Evolutionary conservation across 2,329 filamentous ascomycete species (phyloP).

Genomic region (Cordyceps cateniannulata): DNA sequence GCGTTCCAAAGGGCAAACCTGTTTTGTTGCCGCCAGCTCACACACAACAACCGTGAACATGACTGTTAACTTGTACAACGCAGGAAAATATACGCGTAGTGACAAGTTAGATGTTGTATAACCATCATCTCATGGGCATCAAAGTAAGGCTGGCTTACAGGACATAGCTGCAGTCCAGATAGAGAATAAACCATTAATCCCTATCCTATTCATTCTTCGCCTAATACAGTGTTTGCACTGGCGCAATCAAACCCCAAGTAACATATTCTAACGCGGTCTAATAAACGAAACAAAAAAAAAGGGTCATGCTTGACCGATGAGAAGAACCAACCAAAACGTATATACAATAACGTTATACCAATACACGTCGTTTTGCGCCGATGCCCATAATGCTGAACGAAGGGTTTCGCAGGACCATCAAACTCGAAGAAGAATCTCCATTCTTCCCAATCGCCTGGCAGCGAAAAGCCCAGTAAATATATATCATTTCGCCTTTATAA

Average conservation of each 20-base stretch:
- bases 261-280: conserved; percentile 11
- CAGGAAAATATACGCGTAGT: no score
- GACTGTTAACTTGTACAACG: no score
- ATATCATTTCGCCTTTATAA: conserved; percentile 10
- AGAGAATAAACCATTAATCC: conserved; percentile 3
- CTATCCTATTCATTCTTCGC: conserved; percentile 2
- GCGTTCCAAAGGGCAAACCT: no score
- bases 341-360: conserved; percentile 8
- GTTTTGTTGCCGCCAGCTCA: no score
- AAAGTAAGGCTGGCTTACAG: not conserved
- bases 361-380: conserved; percentile 11
- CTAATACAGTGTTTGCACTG: conserved; percentile 7
- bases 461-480: not conserved
- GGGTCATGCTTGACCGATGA: not conserved
- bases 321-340: not conserved
- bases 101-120: no score
- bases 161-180: not conserved
- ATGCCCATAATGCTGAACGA: conserved; percentile 12
- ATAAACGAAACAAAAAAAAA: not conserved
- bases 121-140: no score
- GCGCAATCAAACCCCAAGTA: not conserved
- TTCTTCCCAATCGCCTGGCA: not conserved
- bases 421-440: not conserved
- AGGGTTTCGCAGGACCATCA: conserved; percentile 2
- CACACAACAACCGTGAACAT: no score